Conservation (phyloP, 2,329 filamentous ascomycete genomes). For the Mariannaea sp. region DNA sequence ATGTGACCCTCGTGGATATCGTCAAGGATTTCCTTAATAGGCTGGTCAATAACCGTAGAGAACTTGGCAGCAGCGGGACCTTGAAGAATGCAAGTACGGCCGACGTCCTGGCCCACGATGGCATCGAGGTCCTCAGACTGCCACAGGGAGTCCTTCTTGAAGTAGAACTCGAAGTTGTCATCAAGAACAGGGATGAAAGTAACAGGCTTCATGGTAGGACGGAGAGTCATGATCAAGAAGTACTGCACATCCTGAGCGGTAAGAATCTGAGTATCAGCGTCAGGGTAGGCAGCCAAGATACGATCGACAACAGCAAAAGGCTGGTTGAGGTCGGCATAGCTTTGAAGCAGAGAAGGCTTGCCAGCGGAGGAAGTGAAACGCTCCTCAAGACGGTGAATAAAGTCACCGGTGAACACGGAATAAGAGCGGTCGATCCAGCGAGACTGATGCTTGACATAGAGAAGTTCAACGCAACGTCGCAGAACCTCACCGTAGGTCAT, state of each 20-base stretch:
- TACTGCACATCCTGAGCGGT: slow-evolving; percentile 98
- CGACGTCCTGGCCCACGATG: slow-evolving; percentile 94
- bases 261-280: slow-evolving; percentile 88
- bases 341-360: slow-evolving; percentile 84
- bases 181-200: slow-evolving; percentile 96
- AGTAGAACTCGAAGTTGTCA: slow-evolving; percentile 98
- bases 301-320: slow-evolving; percentile 79
- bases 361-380: slow-evolving; percentile 79
- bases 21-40: slow-evolving; percentile 92
- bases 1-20: slow-evolving; percentile 91
- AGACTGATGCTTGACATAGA: slow-evolving; percentile 88
- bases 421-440: slow-evolving; percentile 91
- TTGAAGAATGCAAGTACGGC: slow-evolving; percentile 93
- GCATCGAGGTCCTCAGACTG: slow-evolving; percentile 97
- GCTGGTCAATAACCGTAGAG: slow-evolving; percentile 88
- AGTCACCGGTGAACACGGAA: slow-evolving; percentile 84
- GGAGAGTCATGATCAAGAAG: slow-evolving; percentile 90
- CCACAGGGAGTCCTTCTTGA: slow-evolving; percentile 99
- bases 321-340: slow-evolving; percentile 82
- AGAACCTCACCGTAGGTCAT: slow-evolving; percentile 95
- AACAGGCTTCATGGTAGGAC: slow-evolving; percentile 91
- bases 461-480: slow-evolving; percentile 83
- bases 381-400: slow-evolving; percentile 95
- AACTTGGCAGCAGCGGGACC: slow-evolving; percentile 92
- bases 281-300: slow-evolving; percentile 82